Conservation (phyloP, 768 basidiomycete species). For the Plicaturopsis crispa region DNA sequence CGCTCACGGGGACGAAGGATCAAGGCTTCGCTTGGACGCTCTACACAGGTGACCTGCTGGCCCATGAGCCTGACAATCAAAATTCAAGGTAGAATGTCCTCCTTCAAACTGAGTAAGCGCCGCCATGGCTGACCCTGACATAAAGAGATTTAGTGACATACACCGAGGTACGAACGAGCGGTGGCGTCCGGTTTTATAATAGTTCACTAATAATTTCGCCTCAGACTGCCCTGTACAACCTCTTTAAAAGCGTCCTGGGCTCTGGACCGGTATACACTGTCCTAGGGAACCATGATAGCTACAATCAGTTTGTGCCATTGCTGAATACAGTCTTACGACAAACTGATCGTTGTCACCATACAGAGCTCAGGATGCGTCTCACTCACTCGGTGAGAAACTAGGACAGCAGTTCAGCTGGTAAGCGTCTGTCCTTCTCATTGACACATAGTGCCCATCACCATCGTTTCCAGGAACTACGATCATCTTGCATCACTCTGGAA, state of each 20-base stretch:
- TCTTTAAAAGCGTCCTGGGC: conserved; percentile 55
- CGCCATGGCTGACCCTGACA: conserved; percentile 26
- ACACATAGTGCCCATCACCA: not conserved
- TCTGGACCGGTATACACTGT: conserved; percentile 67
- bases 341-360: conserved; percentile 2
- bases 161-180: conserved; percentile 3
- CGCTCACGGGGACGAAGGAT: conserved; percentile 49
- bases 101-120: not conserved
- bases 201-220: too few relatives aligned
- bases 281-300: conserved; percentile 73
- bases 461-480: conserved; percentile 57
- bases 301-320: conserved; percentile 41
- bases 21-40: conserved; percentile 59
- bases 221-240: conserved; percentile 59
- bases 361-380: conserved; percentile 57
- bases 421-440: conserved; percentile 6
- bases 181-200: too few relatives aligned
- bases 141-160: conserved; percentile 59
- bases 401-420: conserved; percentile 63
- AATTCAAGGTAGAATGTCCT: conserved; percentile 38
- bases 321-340: not conserved
- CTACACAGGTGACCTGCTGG: conserved; percentile 72
- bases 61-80: conserved; percentile 63
- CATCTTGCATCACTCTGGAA: conserved; percentile 67
- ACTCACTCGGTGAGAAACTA: conserved; percentile 45